Evolutionary conservation across 78 protist species (phyloP).

Genomic region (Chrysochromulina parva): DNA sequence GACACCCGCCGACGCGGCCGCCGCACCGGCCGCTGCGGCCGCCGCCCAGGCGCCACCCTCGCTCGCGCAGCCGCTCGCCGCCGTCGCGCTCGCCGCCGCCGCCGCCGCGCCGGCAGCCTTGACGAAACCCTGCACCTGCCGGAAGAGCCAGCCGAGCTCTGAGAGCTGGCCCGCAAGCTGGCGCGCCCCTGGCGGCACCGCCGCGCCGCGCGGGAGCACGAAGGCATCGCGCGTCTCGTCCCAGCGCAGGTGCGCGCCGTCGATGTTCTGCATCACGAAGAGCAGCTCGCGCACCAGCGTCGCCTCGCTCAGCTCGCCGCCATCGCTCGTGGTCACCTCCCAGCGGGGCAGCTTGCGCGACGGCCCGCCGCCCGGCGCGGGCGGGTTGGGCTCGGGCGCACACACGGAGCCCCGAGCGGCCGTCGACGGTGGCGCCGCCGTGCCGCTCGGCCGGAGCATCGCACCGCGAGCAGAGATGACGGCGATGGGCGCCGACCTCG

Average conservation of each 20-base stretch:
- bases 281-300: slow-evolving; percentile 19
- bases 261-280: slow-evolving; percentile 25
- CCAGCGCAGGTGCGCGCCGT: background rate
- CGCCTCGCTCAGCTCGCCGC: background rate
- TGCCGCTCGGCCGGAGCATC: too few species aligned
- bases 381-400: too few species aligned
- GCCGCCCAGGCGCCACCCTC: background rate
- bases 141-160: slow-evolving; percentile 31
- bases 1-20: background rate
- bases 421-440: too few species aligned
- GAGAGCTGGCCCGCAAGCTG: background rate
- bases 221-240: background rate
- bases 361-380: too few species aligned
- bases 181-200: background rate
- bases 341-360: too few species aligned
- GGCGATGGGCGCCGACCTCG: background rate
- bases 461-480: background rate
- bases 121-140: background rate
- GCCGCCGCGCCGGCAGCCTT: background rate
- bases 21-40: background rate
- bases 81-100: background rate
- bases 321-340: too few species aligned
- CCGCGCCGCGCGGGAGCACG: background rate
- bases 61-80: background rate
- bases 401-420: too few species aligned